Evolutionary conservation across 768 basidiomycete species (phyloP), one percentile per base, ranked within the genome.

Genomic region (Lactifluus rugatus): DNA sequence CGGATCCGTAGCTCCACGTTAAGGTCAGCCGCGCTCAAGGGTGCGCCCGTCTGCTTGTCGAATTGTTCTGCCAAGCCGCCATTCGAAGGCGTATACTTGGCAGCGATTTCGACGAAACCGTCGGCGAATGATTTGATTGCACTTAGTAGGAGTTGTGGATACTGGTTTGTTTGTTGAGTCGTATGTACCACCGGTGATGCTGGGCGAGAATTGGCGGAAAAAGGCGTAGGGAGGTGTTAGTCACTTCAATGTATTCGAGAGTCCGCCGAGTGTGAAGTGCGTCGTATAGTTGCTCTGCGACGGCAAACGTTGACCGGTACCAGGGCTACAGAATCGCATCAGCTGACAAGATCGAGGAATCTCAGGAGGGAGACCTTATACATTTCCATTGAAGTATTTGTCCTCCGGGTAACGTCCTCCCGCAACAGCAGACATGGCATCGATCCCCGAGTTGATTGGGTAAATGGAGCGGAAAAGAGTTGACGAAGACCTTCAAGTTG

Each of bases 401-500:
- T 91, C 89, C 66, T 91, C 89, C 1, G 79, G 72, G 66, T 91
- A 91, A n/a, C 89, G 75, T 16, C 89, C 89, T 11, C 84, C 83
- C 1, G 87, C 84, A 36, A 87, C 78, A 25, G 84, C 82, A 5
- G 72, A 70, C 54, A 75, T 75, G 21, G 78, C 65, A 13, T 77
- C 65, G 52, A 81, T 75, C 10, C 81, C 85, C 57, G 63, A 70
- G 73, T 90, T 91, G 73, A 89, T 76, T 9, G 69, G 28, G 60
- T 89, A 90, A 42, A 88, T 75, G 8, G 75, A 70, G 25, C 88
- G 75, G 78, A 92, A n/a, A 92, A 0, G 85, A 74, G 65, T 89
- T 83, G 52, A 86, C 79, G 61, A 85, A 86, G 26, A 79, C 79
- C 66, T 84, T 83, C 47, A 87, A 73, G 64, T 76, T 89, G 1